phyloP scores from a whole-genome alignment of 345 rosid genomes.

The Sisymbrium altissimum region DNA sequence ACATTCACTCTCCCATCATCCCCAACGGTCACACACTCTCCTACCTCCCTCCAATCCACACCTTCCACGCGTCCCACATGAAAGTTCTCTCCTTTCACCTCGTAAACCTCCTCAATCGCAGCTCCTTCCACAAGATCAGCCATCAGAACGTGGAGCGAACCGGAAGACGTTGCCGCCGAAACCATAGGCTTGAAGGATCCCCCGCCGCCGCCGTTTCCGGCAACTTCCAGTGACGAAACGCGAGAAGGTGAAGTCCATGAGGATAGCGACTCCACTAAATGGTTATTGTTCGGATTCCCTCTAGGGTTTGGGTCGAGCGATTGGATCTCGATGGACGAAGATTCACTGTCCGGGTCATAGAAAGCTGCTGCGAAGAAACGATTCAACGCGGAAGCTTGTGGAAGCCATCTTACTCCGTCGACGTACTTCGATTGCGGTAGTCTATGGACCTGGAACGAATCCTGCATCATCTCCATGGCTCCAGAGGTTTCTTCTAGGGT shows the following conservation, averaged over 20 bases:
- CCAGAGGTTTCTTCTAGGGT: slow-evolving; percentile 34
- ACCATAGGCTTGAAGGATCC: slow-evolving; percentile 38
- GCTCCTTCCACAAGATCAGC: slow-evolving; percentile 32
- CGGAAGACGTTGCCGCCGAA: slow-evolving; percentile 52
- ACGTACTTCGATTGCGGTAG: slow-evolving; percentile 58
- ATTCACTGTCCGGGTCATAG: slow-evolving; percentile 49
- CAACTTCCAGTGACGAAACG: slow-evolving; percentile 56
- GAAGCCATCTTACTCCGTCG: slow-evolving; percentile 84
- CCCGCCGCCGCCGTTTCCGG: slow-evolving; percentile 11
- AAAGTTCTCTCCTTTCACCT: slow-evolving; percentile 36
- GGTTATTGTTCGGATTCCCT: slow-evolving; percentile 22
- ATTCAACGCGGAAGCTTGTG: slow-evolving; percentile 64
- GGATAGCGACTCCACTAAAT: slow-evolving; percentile 33
- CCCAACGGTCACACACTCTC: slow-evolving; percentile 71
- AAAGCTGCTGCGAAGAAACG: slow-evolving; percentile 50
- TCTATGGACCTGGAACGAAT: slow-evolving; percentile 43
- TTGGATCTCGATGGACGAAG: slow-evolving; percentile 56
- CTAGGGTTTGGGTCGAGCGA: slow-evolving; percentile 39
- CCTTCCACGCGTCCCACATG: slow-evolving; percentile 57
- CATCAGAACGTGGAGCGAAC: slow-evolving; percentile 56
- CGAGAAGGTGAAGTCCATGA: slow-evolving; percentile 61
- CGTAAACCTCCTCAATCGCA: slow-evolving; percentile 33
- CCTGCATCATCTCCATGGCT: slow-evolving; percentile 54
- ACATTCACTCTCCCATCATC: slow-evolving; percentile 53
- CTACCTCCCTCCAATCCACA: slow-evolving; percentile 61